phyloP scores from a whole-genome alignment of 164 flowering plant species.

The Nymphaea thermarum region DNA sequence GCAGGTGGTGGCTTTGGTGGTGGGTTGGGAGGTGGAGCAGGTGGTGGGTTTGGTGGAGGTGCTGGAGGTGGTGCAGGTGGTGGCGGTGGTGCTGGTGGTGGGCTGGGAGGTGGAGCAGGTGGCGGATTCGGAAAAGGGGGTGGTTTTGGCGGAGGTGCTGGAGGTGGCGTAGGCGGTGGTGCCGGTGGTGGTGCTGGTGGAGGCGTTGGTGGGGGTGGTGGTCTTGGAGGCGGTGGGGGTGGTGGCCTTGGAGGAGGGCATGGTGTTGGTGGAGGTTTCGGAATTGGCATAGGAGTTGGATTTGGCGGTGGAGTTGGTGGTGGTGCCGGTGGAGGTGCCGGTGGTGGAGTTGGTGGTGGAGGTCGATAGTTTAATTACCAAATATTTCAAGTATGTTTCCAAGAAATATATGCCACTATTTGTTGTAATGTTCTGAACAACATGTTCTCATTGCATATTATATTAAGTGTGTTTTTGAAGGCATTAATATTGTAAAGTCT shows the following conservation, averaged over 20 bases:
- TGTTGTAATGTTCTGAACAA: no score
- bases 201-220: background rate
- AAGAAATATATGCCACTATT: no score
- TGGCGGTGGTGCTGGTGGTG: background rate
- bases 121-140: background rate
- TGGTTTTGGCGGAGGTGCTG: background rate
- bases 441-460: no score
- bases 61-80: background rate
- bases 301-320: background rate
- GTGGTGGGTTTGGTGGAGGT: background rate
- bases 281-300: background rate
- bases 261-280: background rate
- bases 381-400: no score
- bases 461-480: no score
- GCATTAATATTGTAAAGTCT: no score
- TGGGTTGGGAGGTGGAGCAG: background rate
- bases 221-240: background rate
- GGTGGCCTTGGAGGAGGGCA: conserved; percentile 1
- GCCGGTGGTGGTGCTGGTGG: background rate
- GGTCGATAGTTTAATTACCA: background rate
- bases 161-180: background rate
- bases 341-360: background rate
- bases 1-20: background rate
- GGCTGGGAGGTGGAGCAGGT: background rate
- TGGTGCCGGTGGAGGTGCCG: background rate